Base-by-base conservation (phyloP, 2,329 filamentous ascomycete species). In the Diplocarpon rosae region DNA sequence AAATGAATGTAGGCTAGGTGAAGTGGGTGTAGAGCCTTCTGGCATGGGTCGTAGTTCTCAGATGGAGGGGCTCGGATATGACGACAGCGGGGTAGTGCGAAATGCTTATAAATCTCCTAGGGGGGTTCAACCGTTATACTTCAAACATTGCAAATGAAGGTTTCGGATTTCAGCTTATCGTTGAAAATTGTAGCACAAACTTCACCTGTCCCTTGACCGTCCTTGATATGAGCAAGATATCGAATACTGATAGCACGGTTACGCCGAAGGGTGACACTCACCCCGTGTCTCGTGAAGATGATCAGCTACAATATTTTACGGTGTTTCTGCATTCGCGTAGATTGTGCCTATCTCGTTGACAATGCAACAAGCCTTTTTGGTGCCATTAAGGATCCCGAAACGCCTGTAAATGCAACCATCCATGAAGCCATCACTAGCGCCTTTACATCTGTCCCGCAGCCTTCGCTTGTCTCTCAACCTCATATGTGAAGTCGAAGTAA, bases 401-500 rank as follows among this genome's bases (percentile, higher is more conserved):
- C 41, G 41, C 41, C 41, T 31, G 41, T 20, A 37, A 43, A 43
- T 43, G 41, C 34, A 32, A 43, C 39, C 39, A 12, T 28, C 17
- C 39, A 37, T 13, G 41, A 39, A 39, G 14, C 14, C 15, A 39
- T 33, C 9, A 28, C 15, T 15, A 33, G 15, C 17, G 15, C 39
- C 38, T 42, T 54, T 52, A 59, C 52, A 49, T 41, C 47, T 55
- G 50, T 39, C 52, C 50, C 42, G 54, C 50, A 37, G 55, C 55
- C 46, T 48, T 57, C 35, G 56, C 56, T 72, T 95, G 89, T 67
- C 89, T 76, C 79, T 98, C 92, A 51, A 96, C 92, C 75, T 98
- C 92, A 67, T 95, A 98, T 73, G 85, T 78, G 71, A 98, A 98
- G 68, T 98, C 92, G 66, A 92, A 96, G 75, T 95, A 98, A 51